Conservation (phyloP, 2,329 filamentous ascomycete species). For the Beauveria pseudobassiana region DNA sequence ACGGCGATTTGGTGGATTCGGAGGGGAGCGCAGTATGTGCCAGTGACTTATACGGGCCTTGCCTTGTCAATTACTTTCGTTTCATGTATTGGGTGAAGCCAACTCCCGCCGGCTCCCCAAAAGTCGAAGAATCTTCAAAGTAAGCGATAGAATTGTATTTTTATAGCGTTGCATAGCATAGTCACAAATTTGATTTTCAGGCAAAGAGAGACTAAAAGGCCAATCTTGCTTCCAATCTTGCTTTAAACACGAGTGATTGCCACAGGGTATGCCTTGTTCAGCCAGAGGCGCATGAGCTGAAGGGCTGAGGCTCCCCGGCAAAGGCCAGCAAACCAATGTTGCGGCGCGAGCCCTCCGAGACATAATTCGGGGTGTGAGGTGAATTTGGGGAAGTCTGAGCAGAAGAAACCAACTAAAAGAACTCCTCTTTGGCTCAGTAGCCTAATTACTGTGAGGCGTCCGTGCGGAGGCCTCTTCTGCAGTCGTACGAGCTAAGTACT, state of each 20-base stretch:
- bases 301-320: background rate
- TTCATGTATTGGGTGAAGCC: conserved; percentile 13
- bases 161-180: background rate
- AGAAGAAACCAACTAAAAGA: background rate
- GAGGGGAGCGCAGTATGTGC: conserved; percentile 15
- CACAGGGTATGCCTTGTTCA: too few relatives aligned
- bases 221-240: too few relatives aligned
- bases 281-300: background rate
- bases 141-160: background rate
- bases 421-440: background rate
- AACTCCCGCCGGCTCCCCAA: background rate
- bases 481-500: background rate
- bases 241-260: too few relatives aligned
- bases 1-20: conserved; percentile 14
- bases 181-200: too few relatives aligned
- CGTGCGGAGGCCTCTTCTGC: conserved; percentile 2
- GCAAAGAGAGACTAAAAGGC: too few relatives aligned
- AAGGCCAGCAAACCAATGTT: background rate
- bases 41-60: conserved; percentile 15
- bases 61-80: conserved; percentile 13
- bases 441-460: background rate
- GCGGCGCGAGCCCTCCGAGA: background rate
- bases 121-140: background rate
- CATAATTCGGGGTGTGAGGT: background rate
- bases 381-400: background rate